phyloP scores from a whole-genome alignment of 768 basidiomycete genomes.

The Mycena haematopus region DNA sequence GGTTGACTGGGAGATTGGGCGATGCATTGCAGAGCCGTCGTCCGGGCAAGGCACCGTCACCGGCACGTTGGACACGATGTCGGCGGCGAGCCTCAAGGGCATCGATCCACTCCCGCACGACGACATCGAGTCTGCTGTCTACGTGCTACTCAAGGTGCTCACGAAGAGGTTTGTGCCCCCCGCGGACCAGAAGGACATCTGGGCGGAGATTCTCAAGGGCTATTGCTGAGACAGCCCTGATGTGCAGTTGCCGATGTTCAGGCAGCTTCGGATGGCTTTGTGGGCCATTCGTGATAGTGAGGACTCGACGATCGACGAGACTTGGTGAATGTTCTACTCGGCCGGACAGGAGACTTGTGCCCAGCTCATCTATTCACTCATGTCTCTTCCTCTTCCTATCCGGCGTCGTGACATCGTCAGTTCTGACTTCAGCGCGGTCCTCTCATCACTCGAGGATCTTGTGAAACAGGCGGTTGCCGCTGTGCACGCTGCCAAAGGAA shows the following conservation, averaged over 20 bases:
- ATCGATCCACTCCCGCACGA: slow-evolving; percentile 21
- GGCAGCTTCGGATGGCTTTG: not conserved
- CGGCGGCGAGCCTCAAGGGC: slow-evolving; percentile 5
- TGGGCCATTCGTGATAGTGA: not conserved
- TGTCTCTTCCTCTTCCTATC: slow-evolving; percentile 18
- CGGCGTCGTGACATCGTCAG: not conserved
- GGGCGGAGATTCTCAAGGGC: not conserved
- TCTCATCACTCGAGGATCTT: slow-evolving; percentile 11
- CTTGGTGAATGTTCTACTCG: slow-evolving; percentile 1
- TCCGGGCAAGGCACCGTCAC: slow-evolving; percentile 5
- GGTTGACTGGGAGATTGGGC: slow-evolving; percentile 24
- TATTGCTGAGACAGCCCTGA: slow-evolving; percentile 14
- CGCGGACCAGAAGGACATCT: slow-evolving; percentile 1
- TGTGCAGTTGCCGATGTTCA: not conserved
- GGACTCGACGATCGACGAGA: not conserved
- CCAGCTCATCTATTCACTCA: slow-evolving; percentile 6
- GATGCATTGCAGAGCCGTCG: slow-evolving; percentile 5
- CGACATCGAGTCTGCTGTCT: slow-evolving; percentile 23
- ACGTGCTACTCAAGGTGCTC: slow-evolving; percentile 23
- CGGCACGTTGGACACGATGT: slow-evolving; percentile 25
- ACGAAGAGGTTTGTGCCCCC: slow-evolving; percentile 17
- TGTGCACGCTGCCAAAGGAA: too few relatives aligned
- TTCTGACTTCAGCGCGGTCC: slow-evolving; percentile 1
- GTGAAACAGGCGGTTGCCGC: slow-evolving; percentile 16
- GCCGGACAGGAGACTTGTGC: slow-evolving; percentile 2